A percentile compares a stretch with the other conserved stretches of the same genome.
Conservation (phyloP, 2,329 filamentous ascomycete genomes). For the Ceratocystis colombiana region DNA sequence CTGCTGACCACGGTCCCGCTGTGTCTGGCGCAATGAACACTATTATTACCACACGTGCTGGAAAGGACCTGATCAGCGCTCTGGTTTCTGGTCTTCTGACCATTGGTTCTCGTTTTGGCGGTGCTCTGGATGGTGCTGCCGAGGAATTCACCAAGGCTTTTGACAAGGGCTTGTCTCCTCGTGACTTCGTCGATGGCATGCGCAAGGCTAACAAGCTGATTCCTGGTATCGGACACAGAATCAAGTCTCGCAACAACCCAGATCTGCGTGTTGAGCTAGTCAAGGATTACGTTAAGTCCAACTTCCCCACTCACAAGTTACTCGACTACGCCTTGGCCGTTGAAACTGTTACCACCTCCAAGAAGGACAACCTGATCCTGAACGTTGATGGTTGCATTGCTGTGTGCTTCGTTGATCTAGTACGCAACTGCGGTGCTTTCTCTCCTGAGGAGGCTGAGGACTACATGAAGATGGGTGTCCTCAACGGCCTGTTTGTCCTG, state of each 20-base stretch:
- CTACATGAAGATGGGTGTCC: slow-evolving; percentile 97
- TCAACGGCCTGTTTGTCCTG: slow-evolving; percentile 98
- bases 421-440: slow-evolving; percentile 97
- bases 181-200: slow-evolving; percentile 98
- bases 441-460: slow-evolving; percentile 93
- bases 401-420: slow-evolving; percentile 95
- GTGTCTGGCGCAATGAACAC: slow-evolving; percentile 99
- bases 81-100: slow-evolving; percentile 94
- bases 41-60: slow-evolving; percentile 98
- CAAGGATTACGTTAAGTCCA: slow-evolving; percentile 95
- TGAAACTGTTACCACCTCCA: slow-evolving; percentile 94
- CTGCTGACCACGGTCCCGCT: slow-evolving; percentile 95
- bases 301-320: slow-evolving; percentile 96
- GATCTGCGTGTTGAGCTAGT: slow-evolving; percentile 99
- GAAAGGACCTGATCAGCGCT: slow-evolving; percentile 94
- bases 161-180: slow-evolving; percentile 94
- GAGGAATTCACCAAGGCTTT: slow-evolving; percentile 98
- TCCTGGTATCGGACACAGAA: slow-evolving; percentile 95
- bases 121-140: slow-evolving; percentile 92
- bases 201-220: slow-evolving; percentile 99
- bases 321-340: slow-evolving; percentile 98
- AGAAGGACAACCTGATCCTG: slow-evolving; percentile 99
- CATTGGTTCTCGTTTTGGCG: slow-evolving; percentile 96
- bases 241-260: slow-evolving; percentile 99
- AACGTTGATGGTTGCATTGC: slow-evolving; percentile 98